Evolutionary conservation across 2,329 filamentous ascomycete genomes (phyloP).

Genomic region (Monilinia vaccinii-corymbosi): DNA sequence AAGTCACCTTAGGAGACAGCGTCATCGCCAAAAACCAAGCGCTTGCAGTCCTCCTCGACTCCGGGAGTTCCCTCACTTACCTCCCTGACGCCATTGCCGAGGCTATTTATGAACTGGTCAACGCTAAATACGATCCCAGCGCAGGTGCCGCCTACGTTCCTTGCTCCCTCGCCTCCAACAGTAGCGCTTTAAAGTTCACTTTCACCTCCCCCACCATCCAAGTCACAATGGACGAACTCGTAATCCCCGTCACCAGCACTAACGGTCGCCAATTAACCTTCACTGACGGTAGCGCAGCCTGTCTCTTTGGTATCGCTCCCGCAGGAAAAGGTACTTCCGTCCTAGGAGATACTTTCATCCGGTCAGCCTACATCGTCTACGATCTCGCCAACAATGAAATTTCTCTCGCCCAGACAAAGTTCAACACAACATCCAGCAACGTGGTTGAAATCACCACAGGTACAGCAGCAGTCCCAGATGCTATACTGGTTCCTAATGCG

Average conservation of each 20-base stretch:
- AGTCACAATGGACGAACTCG: constrained; percentile 50
- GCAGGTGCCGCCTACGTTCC: constrained; percentile 52
- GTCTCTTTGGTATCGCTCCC: constrained; percentile 59
- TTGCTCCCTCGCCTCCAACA: constrained; percentile 40
- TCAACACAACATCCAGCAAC: constrained; percentile 43
- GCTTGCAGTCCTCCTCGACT: constrained; percentile 60
- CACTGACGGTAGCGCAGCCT: constrained; percentile 45
- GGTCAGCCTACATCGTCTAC: constrained; percentile 68
- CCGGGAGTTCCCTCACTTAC: constrained; percentile 58
- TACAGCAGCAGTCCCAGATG: constrained; percentile 42
- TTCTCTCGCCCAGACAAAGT: constrained; percentile 58
- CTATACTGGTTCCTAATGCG: constrained; percentile 40
- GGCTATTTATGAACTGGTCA: constrained; percentile 48
- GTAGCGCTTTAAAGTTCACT: constrained; percentile 40
- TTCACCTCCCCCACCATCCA: constrained; percentile 46
- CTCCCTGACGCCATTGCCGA: constrained; percentile 48
- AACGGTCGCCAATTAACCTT: constrained; percentile 42
- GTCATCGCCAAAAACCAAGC: constrained; percentile 40
- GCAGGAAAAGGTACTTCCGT: constrained; percentile 47
- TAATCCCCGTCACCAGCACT: constrained; percentile 40
- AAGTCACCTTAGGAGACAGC: constrained; percentile 37
- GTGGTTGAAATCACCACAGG: constrained; percentile 48
- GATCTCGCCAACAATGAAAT: constrained; percentile 65
- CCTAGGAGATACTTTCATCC: constrained; percentile 65
- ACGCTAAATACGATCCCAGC: constrained; percentile 46